Evolutionary conservation across 2,329 filamentous ascomycete genomes (phyloP), one percentile per base, ranked within the genome.

Genomic region (Arthrobotrys musiformis): DNA sequence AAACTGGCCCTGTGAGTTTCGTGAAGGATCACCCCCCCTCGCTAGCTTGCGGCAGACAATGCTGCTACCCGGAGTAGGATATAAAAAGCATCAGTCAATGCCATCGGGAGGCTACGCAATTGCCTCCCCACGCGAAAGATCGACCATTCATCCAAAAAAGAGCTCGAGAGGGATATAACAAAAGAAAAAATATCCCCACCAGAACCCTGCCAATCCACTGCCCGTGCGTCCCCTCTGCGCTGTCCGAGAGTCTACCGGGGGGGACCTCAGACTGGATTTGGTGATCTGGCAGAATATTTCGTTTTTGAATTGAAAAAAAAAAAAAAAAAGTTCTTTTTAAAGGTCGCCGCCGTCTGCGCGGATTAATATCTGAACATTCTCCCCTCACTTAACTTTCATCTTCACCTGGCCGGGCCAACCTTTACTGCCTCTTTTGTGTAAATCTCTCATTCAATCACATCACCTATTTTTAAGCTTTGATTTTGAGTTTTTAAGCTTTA

Each of bases 71-170:
- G 66, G 52, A 58, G 42, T 24, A 56, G 60, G 54, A 70, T 70
- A 72, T 64, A 72, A 72, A 64, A 64, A 52, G 24, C 37, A 60
- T 50, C 58, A 50, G 44, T 70, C 68, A 48, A 63, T 63, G 68
- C 68, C 52, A 26, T 46, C 52, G 48, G 66, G 54, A 62, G 33
- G 17, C 24, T 60, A 64, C 46, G 46, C 58, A 56, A 58, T 64
- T 72, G 66, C 66, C 66, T 70, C 68, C n/a, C 58, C 46, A 72
- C 33, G 68, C 28, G 33, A n/a, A 72, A 56, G 68, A 72, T 72
- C 68, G 6, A 22, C 67, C n/a, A 42, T 42, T 50, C 28, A 69
- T 50, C 26, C 40, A 46, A 37, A 62, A 42, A n/a, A n/a, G n/a
- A n/a, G n/a, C n/a, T n/a, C n/a, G 15, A 70, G 33, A 35, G 40